Evolutionary conservation across 495 filamentous ascomycete species (phyloP), one percentile per base, ranked within the genome.

Genomic region (Xylaria venustula): DNA sequence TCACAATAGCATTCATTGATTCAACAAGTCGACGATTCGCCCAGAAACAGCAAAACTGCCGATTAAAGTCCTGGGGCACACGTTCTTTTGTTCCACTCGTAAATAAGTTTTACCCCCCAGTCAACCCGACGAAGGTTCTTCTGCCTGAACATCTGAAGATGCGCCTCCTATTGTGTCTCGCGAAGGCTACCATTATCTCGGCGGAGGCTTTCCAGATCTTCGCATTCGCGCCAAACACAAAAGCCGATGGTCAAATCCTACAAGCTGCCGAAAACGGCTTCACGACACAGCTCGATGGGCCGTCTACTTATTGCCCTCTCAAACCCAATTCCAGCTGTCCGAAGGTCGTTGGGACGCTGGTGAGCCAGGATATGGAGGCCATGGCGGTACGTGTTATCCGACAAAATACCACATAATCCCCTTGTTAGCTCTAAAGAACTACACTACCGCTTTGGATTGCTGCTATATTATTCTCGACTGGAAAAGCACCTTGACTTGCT

Each of bases 261-360:
- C 63, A 71, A 25, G 69, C 69, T 11, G 62, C 58, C n/a, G 48
- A 52, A 4, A 42, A 62, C 15, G 52, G 58, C 3, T 71, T 71
- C 41, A 63, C 64, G 51, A 34, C 65, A 0, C 62, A 67, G 7
- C 58, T 58, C 23, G 47, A 52, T 3, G 62, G 64, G 2, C 69
- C 67, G 1, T 23, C 44, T 2, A 70, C 64, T 0, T 64, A 46
- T 53, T 71, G 67, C 30, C 69, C 67, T 28, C 9, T 51, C 0
- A 56, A 36, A 34, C 41, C 57, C 6, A 19, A 32, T 2, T 30
- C 36, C 11, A 4, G 17, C 4, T 71, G 67, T 40, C 67, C 69
- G 6, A 11, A 51, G 1, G 61, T 70, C 0, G 34, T 55, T 25
- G 64, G 67, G 19, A 67, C 67, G 12, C 65, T 67, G 7, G 64